phyloP scores from a whole-genome alignment of 306 rosid genomes.

The Sechiopsis laciniata region DNA sequence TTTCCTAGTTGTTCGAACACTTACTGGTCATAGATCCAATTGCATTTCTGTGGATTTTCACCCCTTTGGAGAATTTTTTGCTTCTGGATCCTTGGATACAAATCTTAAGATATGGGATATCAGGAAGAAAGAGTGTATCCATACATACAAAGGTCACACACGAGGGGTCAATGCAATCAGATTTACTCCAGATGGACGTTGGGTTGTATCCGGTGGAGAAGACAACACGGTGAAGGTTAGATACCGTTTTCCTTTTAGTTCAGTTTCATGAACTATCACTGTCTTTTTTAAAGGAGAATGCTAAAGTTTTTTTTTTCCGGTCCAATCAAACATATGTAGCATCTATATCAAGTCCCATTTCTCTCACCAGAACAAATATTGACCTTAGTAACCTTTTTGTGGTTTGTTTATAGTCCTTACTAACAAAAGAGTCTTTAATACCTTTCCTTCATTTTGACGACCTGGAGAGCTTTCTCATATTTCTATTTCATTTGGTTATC shows the following conservation, averaged over 20 bases:
- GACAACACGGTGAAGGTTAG: constrained; percentile 96
- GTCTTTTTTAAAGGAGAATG: not conserved
- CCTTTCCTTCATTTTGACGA: not conserved
- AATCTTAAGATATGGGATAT: constrained; percentile 99
- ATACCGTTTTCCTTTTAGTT: constrained; percentile 24
- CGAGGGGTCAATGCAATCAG: constrained; percentile 97
- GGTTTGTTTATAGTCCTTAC: constrained; percentile 1
- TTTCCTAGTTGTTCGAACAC: constrained; percentile 86
- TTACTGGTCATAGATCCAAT: constrained; percentile 95
- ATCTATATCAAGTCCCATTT: not conserved
- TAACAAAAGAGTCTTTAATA: not conserved
- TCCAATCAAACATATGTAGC: constrained; percentile 2
- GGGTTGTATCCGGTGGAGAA: constrained; percentile 99
- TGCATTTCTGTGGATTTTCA: constrained; percentile 95
- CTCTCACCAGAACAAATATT: not conserved
- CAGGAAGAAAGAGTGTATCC: constrained; percentile 97
- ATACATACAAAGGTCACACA: constrained; percentile 97
- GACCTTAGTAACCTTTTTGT: not conserved
- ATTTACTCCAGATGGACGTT: constrained; percentile 99
- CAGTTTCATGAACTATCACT: not conserved
- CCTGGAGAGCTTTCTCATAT: not conserved
- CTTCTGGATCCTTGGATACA: constrained; percentile 92
- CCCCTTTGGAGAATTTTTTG: constrained; percentile 99
- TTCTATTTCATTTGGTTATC: not conserved
- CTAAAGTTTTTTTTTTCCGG: not conserved